phyloP scores from a whole-genome alignment of 1,284 basidiomycete genomes.

The Ganoderma resinaceum region DNA sequence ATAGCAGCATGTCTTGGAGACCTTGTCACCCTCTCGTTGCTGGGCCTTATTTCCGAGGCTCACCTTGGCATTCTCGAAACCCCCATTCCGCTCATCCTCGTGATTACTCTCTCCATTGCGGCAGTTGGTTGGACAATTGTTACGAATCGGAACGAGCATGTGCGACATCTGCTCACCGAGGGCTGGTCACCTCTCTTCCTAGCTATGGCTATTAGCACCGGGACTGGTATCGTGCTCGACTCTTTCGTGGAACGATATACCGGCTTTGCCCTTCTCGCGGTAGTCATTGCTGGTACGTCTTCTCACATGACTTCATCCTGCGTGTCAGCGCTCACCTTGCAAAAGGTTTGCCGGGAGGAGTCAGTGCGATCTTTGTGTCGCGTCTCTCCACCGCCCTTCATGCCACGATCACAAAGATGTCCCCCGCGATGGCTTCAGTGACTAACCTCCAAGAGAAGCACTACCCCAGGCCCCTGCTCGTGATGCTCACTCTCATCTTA shows the following conservation, averaged over 20 bases:
- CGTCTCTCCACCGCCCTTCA: conserved; percentile 89
- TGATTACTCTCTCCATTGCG: conserved; percentile 65
- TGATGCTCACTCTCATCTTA: conserved; percentile 71
- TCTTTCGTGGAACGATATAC: conserved; percentile 86
- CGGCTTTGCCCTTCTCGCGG: conserved; percentile 88
- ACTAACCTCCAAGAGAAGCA: conserved; percentile 28
- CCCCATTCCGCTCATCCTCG: conserved; percentile 57
- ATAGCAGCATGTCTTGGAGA: conserved; percentile 94
- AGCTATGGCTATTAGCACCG: conserved; percentile 93
- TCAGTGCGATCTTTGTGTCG: conserved; percentile 92
- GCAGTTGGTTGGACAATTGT: conserved; percentile 61
- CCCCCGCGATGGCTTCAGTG: conserved; percentile 27
- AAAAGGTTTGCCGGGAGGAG: conserved; percentile 82
- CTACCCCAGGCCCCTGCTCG: conserved; percentile 56
- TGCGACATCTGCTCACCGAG: conserved; percentile 75
- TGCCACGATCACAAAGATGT: conserved; percentile 48
- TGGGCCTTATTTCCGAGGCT: conserved; percentile 69
- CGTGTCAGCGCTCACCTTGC: conserved; percentile 1
- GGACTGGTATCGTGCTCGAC: conserved; percentile 92
- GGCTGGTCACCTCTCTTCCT: conserved; percentile 93
- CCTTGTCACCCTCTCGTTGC: conserved; percentile 85
- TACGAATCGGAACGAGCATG: conserved; percentile 71
- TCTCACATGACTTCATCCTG: background rate
- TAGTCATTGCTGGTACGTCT: conserved; percentile 84
- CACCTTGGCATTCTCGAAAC: conserved; percentile 75